Base-by-base conservation (phyloP, 2,329 filamentous ascomycete genomes). In the Cordyceps javanica region DNA sequence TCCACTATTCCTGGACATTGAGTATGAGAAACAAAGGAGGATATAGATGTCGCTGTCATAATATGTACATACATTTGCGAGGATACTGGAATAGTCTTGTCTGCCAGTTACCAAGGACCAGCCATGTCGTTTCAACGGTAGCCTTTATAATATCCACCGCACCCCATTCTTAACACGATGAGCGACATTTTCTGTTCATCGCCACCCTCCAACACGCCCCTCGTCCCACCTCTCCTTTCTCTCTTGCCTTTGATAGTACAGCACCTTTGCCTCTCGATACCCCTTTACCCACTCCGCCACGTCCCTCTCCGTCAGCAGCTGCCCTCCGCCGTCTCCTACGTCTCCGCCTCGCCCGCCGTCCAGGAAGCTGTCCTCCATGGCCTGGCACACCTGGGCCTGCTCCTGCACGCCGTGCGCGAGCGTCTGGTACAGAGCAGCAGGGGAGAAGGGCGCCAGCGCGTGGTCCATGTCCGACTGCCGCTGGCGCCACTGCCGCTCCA, bases 141-240 rank as follows among this genome's bases (percentile, higher is more conserved):
- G n/a, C 44, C 21, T 19, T 21, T 19, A 28, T 11, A 23, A 9
- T 25, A 14, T 10, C 39, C 34, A 26, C 13, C 16, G 5, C 21
- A 23, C 16, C 19, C 9, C 10, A 32, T 21, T 13, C 28, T 32
- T 11, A 21, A 30, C 44, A 11, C 10, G 26, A 8, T 8, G 14
- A 26, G 4, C 7, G 21, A 7, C n/a, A 11, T 3, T 30, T n/a
- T 5, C 7, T 13, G 3, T 23, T 84, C 76, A 93, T 67, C 93
- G 83, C 94, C 94, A 97, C 1, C 94, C 94, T 11, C 93, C 93
- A 34, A 97, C 93, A 63, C 93, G 81, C 25, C 93, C 91, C 73
- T 97, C 93, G 70, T 97, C 94, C 94, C 94, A 97, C 65, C 94
- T 82, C 66, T 91, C 89, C 72, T 92, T 96, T 63, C 90, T 83